A percentile compares a stretch with the other conserved stretches of the same genome.
These are phyloP conservation scores for Acorus calamus DNA, from an alignment of 106 monocot genomes.

Conservation along the genomic window DNA sequence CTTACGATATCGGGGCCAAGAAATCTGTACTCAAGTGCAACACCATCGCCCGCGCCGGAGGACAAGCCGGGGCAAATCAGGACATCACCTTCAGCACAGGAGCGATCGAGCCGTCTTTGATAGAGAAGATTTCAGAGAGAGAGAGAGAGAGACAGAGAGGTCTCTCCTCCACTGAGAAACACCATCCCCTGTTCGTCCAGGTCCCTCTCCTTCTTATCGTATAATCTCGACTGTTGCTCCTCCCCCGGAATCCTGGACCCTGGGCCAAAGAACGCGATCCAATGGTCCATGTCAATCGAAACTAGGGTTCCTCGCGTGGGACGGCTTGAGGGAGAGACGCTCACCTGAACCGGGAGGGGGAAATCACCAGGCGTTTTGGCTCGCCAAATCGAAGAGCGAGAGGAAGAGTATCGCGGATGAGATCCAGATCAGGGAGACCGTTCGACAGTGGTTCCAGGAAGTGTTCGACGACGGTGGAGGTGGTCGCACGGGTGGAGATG, in stretches of 20 bases:
- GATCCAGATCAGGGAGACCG: slow-evolving; percentile 28
- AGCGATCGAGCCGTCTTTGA: slow-evolving; percentile 37
- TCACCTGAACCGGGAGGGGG: too few species aligned
- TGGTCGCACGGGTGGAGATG: too few species aligned
- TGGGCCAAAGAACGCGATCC: background rate
- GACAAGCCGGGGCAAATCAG: background rate
- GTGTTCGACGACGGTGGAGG: too few species aligned
- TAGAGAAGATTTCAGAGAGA: slow-evolving; percentile 62
- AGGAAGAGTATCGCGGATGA: slow-evolving; percentile 19
- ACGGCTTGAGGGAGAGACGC: too few species aligned
- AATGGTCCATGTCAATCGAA: background rate
- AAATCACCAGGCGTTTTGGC: background rate
- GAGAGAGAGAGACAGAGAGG: slow-evolving; percentile 73
- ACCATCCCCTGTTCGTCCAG: slow-evolving; percentile 58
- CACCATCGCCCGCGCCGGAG: slow-evolving; percentile 86
- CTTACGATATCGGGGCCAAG: slow-evolving; percentile 69
- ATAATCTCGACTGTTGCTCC: slow-evolving; percentile 45
- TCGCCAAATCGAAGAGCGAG: slow-evolving; percentile 13
- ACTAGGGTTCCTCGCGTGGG: too few species aligned
- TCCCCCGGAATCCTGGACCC: slow-evolving; percentile 12
- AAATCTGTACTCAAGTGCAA: slow-evolving; percentile 56
- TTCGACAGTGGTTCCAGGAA: background rate
- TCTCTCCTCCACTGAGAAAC: slow-evolving; percentile 74
- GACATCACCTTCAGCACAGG: slow-evolving; percentile 51
- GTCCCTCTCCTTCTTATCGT: slow-evolving; percentile 71